These are phyloP conservation scores for Rhodotorula paludigena DNA, from an alignment of 768 basidiomycete species.

Conservation along the genomic window DNA sequence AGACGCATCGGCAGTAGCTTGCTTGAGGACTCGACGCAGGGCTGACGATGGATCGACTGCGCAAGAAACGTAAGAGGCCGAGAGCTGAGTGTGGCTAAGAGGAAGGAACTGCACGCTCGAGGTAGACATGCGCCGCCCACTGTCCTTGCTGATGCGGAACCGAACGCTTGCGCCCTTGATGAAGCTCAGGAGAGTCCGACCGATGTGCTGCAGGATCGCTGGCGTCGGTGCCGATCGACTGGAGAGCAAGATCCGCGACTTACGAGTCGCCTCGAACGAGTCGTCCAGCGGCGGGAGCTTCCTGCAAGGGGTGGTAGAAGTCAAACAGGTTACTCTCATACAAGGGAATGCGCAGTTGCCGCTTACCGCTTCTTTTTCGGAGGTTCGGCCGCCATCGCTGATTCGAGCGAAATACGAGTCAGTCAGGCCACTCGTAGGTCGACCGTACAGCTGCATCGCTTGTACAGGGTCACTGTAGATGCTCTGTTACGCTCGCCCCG, in stretches of 20 bases:
- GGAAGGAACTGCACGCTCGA: constrained; percentile 53
- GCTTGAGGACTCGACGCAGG: background rate
- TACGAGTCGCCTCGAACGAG: constrained; percentile 3
- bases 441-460: no score
- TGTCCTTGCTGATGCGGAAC: constrained; percentile 81
- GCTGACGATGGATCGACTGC: background rate
- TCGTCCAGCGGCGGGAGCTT: constrained; percentile 30
- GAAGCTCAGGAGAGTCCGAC: constrained; percentile 65
- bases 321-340: no score
- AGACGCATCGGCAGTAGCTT: background rate
- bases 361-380: constrained; percentile 27
- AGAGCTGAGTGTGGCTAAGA: background rate
- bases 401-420: no score
- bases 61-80: no score
- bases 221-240: no score
- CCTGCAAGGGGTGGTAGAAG: background rate
- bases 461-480: no score
- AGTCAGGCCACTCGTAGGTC: no score
- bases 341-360: fast-evolving
- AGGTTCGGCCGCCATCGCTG: constrained; percentile 2
- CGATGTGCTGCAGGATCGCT: background rate
- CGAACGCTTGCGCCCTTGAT: constrained; percentile 75
- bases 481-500: no score
- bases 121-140: constrained; percentile 71
- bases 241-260: background rate